Evolutionary conservation across 805 yeast species (phyloP).

Genomic region (Saccharomyces paradoxus): DNA sequence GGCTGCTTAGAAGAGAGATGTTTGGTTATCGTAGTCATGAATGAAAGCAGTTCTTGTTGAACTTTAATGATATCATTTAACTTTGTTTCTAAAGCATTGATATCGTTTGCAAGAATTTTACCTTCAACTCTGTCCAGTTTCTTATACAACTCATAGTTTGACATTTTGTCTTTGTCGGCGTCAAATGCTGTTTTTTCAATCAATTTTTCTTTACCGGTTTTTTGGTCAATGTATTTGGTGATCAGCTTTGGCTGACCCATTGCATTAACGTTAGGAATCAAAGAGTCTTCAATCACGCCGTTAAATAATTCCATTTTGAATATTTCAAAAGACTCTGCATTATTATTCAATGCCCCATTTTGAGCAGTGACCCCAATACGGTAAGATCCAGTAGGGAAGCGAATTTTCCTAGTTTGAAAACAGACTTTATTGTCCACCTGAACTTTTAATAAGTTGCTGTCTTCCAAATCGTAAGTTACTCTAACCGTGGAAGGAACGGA

Average conservation of each 20-base stretch:
- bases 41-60: conserved; percentile 20
- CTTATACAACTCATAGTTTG: conserved; percentile 22
- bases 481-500: conserved; percentile 66
- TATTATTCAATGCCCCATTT: conserved; percentile 28
- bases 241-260: conserved; percentile 40
- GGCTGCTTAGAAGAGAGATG: not conserved
- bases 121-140: conserved; percentile 30
- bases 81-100: conserved; percentile 18
- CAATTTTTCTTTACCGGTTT: conserved; percentile 29
- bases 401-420: conserved; percentile 52
- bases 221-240: conserved; percentile 33
- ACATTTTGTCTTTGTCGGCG: conserved; percentile 15
- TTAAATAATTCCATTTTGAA: conserved; percentile 50
- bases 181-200: conserved; percentile 24
- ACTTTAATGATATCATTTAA: conserved; percentile 18
- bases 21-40: conserved; percentile 14
- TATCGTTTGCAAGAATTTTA: conserved; percentile 30
- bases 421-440: conserved; percentile 67
- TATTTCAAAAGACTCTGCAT: conserved; percentile 56
- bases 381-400: conserved; percentile 35
- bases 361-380: conserved; percentile 49
- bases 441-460: conserved; percentile 44
- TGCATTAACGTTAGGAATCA: conserved; percentile 46
- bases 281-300: conserved; percentile 45
- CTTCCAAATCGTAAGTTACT: conserved; percentile 43